Base-by-base conservation (phyloP, 1,139 yeast genomes). In the Kodamaea ohmeri region DNA sequence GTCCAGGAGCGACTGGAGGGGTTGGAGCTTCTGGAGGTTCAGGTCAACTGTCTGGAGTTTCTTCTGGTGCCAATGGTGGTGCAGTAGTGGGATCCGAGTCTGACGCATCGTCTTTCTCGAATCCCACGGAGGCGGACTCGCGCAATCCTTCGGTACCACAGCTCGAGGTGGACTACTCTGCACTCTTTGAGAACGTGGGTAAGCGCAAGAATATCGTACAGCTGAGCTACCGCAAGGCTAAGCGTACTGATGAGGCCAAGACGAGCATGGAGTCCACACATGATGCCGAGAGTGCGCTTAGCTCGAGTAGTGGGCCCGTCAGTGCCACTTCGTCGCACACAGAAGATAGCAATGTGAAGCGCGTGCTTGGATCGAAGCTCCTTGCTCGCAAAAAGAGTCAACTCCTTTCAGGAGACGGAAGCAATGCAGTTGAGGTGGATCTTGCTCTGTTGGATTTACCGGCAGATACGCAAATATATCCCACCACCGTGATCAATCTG, bases 151-250 rank as follows among this genome's bases (percentile, higher is more conserved):
- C n/a, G 19, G 30, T 14, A 11, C 28, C 28, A 9, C 22, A 20
- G 9, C 28, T 25, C 6, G 30, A 27, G 16, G 30, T 75, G 1
- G 72, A 71, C 48, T 71, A 71, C 48, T 74, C 69, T 2, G 73
- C 75, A 3, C 58, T 71, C 21, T 71, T 71, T 47, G 67, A 68
- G 42, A 67, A 67, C 38, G 72, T 71, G 6, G 74, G 74, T 2
- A 71, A 69, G 44, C 51, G 76, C 27, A 65, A 66, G 43, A 61
- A 58, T 26, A 58, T 61, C 16, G 63, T 58, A 11, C 30, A 19
- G 30, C 30, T 27, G 26, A 15, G 16, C 18, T 48, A 49, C 30
- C 48, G 57, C 20, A 65, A 56, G 33, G 37, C 49, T 11, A 61
- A 57, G 37, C 35, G 28, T 40, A 47, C 25, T 22, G 36, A 20